A percentile compares a stretch with the other conserved stretches of the same genome.
These are phyloP conservation scores for Alnus glutinosa DNA, from an alignment of 306 rosid species.

Conservation along the genomic window DNA sequence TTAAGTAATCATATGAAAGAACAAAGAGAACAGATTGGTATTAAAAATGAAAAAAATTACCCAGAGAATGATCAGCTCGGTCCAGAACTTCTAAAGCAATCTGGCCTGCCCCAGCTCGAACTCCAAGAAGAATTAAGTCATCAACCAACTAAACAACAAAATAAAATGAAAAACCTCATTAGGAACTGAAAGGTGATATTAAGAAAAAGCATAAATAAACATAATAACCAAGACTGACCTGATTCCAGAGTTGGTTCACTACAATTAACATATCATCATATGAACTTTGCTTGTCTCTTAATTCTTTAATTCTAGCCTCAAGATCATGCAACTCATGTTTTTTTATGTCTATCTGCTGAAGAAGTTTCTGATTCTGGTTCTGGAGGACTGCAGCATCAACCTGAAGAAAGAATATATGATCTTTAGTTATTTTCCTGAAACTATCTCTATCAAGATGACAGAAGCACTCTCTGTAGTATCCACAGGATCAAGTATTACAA, in stretches of 20 bases:
- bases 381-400: conserved; percentile 78
- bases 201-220: conserved; percentile 10
- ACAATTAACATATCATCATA: conserved; percentile 70
- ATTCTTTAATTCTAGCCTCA: conserved; percentile 49
- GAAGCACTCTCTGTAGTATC: background rate
- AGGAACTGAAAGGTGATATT: conserved; percentile 15
- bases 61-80: conserved; percentile 44
- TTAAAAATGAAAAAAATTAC: conserved; percentile 34
- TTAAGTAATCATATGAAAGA: background rate
- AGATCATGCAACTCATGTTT: conserved; percentile 73
- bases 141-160: conserved; percentile 64
- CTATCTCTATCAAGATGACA: conserved; percentile 5
- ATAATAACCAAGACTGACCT: conserved; percentile 49
- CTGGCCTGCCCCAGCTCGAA: conserved; percentile 68
- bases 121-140: conserved; percentile 79
- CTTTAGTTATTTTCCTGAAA: conserved; percentile 21
- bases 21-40: background rate
- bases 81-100: conserved; percentile 48
- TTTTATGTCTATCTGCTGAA: conserved; percentile 68
- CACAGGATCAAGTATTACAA: background rate
- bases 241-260: conserved; percentile 75
- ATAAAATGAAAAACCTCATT: conserved; percentile 25
- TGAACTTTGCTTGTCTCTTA: conserved; percentile 59
- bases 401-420: conserved; percentile 40
- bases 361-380: conserved; percentile 81